Conservation (phyloP, 331 rosid genomes). For the Ulmus americana region DNA sequence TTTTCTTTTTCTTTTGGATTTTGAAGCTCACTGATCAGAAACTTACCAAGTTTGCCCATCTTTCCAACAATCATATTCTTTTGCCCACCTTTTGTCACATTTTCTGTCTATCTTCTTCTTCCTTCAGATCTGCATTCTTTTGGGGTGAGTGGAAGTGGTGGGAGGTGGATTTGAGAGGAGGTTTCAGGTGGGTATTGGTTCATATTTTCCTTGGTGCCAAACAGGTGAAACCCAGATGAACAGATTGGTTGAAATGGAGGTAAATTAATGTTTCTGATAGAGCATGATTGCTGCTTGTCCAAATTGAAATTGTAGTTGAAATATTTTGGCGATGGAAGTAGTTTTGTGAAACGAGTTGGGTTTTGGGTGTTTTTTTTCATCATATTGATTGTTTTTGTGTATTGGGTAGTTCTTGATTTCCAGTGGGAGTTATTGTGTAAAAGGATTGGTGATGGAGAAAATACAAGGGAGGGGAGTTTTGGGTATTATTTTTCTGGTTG, state of each 20-base stretch:
- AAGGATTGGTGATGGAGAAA: constrained; percentile 41
- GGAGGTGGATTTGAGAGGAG: constrained; percentile 17
- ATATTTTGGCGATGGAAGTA: constrained; percentile 16
- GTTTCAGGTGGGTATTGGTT: constrained; percentile 33
- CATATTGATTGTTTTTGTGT: constrained; percentile 17
- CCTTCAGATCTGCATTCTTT: constrained; percentile 50
- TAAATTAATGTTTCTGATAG: constrained; percentile 23
- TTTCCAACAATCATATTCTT: constrained; percentile 25
- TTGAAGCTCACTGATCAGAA: constrained; percentile 21
- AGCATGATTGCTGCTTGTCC: constrained; percentile 7
- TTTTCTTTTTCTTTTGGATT: constrained; percentile 5
- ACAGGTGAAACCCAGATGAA: constrained; percentile 21
- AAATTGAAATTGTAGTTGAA: constrained; percentile 16
- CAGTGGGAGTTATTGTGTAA: background rate
- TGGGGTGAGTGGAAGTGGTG: constrained; percentile 29
- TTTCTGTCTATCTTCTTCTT: constrained; percentile 15
- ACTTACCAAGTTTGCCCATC: constrained; percentile 11
- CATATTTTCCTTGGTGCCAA: background rate
- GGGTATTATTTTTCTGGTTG: constrained; percentile 29
- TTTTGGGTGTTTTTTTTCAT: constrained; percentile 21
- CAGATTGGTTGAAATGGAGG: constrained; percentile 18
- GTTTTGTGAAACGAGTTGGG: constrained; percentile 26
- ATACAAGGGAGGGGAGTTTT: constrained; percentile 28
- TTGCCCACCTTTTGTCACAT: constrained; percentile 15
- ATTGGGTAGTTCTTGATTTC: background rate